A percentile compares a stretch with the other conserved stretches of the same genome.
These are phyloP conservation scores for Gossypium rotundifolium DNA, from an alignment of 345 rosid species.

Conservation along the genomic window DNA sequence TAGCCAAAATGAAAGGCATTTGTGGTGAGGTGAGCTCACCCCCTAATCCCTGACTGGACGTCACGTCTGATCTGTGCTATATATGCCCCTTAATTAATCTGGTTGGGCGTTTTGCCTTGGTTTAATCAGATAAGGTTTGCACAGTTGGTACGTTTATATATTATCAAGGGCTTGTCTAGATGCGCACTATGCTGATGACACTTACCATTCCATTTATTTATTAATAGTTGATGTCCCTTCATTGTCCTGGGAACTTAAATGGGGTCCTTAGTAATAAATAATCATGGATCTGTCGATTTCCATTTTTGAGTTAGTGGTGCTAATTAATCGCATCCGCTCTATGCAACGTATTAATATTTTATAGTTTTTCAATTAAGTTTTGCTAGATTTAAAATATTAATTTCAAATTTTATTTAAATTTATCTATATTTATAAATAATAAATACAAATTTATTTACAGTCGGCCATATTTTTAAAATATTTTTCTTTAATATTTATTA, in stretches of 20 bases:
- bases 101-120: neutral
- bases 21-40: no score
- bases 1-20: no score
- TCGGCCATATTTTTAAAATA: no score
- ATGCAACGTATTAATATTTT: no score
- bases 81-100: neutral
- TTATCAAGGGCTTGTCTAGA: neutral
- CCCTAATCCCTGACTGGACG: neutral
- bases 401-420: no score
- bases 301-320: neutral
- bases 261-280: neutral
- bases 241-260: neutral
- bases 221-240: neutral
- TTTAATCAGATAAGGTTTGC: conserved; percentile 3
- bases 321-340: no score
- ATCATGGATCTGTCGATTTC: neutral
- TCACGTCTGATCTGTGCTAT: neutral
- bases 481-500: no score
- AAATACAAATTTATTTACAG: no score
- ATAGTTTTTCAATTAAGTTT: no score
- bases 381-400: no score
- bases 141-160: conserved; percentile 14
- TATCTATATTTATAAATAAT: no score
- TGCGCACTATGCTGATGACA: neutral
- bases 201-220: conserved; percentile 1